Percentiles rank a stretch among this genome's conserved stretches.
Evolutionary conservation across 768 basidiomycete genomes (phyloP).

Genomic region (Rhizopogon vulgaris): DNA sequence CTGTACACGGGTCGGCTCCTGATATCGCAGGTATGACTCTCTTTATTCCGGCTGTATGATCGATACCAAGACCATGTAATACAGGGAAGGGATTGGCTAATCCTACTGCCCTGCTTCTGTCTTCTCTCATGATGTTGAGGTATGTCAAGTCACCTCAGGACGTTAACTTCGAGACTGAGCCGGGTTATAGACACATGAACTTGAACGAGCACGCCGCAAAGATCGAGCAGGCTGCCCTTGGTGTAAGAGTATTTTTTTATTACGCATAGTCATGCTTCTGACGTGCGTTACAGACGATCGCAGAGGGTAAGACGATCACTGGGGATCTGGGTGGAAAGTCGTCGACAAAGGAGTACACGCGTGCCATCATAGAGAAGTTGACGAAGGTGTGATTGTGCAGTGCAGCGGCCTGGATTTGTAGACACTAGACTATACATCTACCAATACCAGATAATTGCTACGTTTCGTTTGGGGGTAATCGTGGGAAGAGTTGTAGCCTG

Average conservation of each 20-base stretch:
- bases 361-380: constrained; percentile 79
- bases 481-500: constrained; percentile 19
- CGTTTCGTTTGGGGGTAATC: constrained; percentile 1
- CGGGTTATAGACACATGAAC: constrained; percentile 77
- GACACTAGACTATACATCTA: constrained; percentile 15
- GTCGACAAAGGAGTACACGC: constrained; percentile 82
- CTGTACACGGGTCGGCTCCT: constrained; percentile 98
- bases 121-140: constrained; percentile 98
- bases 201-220: constrained; percentile 74
- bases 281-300: constrained; percentile 68
- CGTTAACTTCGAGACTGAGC: constrained; percentile 11
- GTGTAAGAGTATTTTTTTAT: constrained; percentile 41
- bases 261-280: background rate
- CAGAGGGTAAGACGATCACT: constrained; percentile 92
- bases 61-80: constrained; percentile 6
- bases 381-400: constrained; percentile 17
- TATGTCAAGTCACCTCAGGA: constrained; percentile 29
- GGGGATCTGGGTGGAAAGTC: constrained; percentile 94
- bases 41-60: background rate
- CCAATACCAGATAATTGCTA: constrained; percentile 5
- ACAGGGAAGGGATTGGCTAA: constrained; percentile 89
- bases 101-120: constrained; percentile 96
- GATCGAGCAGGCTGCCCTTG: constrained; percentile 88
- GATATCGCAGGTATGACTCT: constrained; percentile 80
- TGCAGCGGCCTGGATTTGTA: background rate